Base-by-base conservation (phyloP, 2,329 filamentous ascomycete species). In the Cladosporium sp. region DNA sequence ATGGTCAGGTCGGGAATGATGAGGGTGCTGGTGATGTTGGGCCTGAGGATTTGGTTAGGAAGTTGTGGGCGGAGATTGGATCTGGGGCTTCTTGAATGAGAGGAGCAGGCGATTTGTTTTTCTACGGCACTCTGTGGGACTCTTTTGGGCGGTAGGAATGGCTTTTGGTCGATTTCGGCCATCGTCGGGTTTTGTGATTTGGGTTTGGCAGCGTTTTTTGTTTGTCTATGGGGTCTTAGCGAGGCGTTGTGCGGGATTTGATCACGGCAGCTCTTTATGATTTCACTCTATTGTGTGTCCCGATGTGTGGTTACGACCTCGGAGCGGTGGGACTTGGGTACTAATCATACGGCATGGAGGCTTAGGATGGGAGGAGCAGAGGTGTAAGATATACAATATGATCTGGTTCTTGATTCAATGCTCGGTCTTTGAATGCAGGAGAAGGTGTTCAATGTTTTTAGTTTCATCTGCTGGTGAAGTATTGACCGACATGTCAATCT, bases 11-110 rank as follows among this genome's bases (percentile, higher is more conserved):
- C 6, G 57, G 54, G 26, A 59, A 58, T n/a, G 69, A 68, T 13
- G 67, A 30, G 13, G 56, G 48, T 28, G 61, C 51, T 18, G 69
- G 68, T 2, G 67, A 69, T 25, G 32, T 63, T 54, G 67, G 65
- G n/a, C 67, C 69, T 1, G 70, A 70, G 57, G 66, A 54, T 26
- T 70, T 74, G 56, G 71, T 69, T 25, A 66, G 66, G 66, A 67
- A 62, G 60, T 54, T 74, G 43, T 74, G 72, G 72, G 68, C 71
- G 58, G 65, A 67, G 36, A 43, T 68, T 54, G 58, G 57, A 21
- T 11, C 13, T 30, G 53, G 61, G 23, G 11, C 53, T 64, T 43
- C 26, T 26, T 25, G 61, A 46, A 28, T 1, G 18, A 11, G 32
- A 26, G 18, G 28, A 34, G 18, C 2, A 16, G 21, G 28, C 1